A percentile compares a stretch with the other conserved stretches of the same genome.
phyloP scores from a whole-genome alignment of 148 eudicot species.

The Camellia japonica region DNA sequence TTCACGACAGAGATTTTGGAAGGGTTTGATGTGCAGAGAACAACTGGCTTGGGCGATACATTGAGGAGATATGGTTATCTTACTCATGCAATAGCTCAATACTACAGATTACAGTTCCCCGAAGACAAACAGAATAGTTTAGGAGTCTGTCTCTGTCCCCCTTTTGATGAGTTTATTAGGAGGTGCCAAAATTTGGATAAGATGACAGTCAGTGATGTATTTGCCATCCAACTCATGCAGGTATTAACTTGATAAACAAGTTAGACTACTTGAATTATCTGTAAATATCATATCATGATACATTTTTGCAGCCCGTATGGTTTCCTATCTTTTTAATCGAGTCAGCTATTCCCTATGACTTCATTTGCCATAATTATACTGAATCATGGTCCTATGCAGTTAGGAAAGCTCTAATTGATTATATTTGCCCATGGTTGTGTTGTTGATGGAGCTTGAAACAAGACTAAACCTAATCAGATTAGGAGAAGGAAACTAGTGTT shows the following conservation, averaged over 20 bases:
- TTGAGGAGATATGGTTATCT: slow-evolving; percentile 70
- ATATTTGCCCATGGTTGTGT: background rate
- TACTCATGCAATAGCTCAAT: slow-evolving; percentile 57
- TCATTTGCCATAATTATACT: background rate
- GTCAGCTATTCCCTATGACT: no score
- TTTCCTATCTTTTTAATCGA: background rate
- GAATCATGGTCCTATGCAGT: background rate
- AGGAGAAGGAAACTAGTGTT: no score
- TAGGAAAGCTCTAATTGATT: background rate
- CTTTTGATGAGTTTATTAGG: slow-evolving; percentile 47
- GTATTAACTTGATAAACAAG: slow-evolving; percentile 30
- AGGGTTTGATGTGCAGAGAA: slow-evolving; percentile 90
- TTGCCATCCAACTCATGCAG: slow-evolving; percentile 95
- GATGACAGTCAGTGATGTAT: slow-evolving; percentile 89
- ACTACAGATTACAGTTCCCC: slow-evolving; percentile 37
- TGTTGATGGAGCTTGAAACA: no score
- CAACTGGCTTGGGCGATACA: slow-evolving; percentile 81
- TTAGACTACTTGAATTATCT: background rate
- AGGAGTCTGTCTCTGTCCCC: slow-evolving; percentile 32
- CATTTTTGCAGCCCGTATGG: background rate
- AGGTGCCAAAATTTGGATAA: slow-evolving; percentile 71
- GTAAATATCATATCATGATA: background rate
- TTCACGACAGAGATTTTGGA: slow-evolving; percentile 93
- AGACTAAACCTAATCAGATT: no score
- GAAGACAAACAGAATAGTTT: slow-evolving; percentile 23